phyloP scores from a whole-genome alignment of 2,329 filamentous ascomycete species.

The Parastagonospora avenae region DNA sequence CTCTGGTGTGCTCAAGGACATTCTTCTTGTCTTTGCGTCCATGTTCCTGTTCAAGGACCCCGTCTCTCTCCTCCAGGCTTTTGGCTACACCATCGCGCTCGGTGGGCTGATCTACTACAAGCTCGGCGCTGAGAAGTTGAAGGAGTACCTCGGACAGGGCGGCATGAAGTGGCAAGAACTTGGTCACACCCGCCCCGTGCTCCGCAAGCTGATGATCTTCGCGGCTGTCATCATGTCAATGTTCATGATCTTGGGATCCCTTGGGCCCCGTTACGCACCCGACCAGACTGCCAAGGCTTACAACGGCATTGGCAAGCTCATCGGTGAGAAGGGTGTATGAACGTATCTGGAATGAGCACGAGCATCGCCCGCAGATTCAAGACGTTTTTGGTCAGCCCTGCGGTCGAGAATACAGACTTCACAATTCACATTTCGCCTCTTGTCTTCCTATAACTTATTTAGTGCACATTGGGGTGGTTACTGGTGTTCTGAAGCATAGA shows the following conservation, averaged over 20 bases:
- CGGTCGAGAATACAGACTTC: conserved; percentile 5
- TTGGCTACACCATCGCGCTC: conserved; percentile 82
- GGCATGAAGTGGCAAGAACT: conserved; percentile 85
- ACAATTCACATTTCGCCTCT: conserved; percentile 26
- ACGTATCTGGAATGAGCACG: not conserved
- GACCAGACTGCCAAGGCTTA: conserved; percentile 42
- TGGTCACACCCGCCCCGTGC: conserved; percentile 73
- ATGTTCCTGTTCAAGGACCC: conserved; percentile 82
- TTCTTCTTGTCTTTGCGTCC: conserved; percentile 77
- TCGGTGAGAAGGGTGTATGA: conserved; percentile 33
- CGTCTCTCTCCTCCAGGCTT: conserved; percentile 76
- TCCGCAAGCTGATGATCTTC: conserved; percentile 78
- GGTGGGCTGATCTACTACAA: conserved; percentile 84
- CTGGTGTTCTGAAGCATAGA: conserved; percentile 43
- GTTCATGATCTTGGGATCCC: conserved; percentile 69
- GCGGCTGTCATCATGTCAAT: conserved; percentile 65
- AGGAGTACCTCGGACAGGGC: conserved; percentile 74
- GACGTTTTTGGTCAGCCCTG: not conserved
- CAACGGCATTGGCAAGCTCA: conserved; percentile 43
- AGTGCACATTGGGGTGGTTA: conserved; percentile 27
- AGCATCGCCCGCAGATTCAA: not conserved
- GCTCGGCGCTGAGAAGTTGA: conserved; percentile 81
- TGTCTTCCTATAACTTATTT: conserved; percentile 36
- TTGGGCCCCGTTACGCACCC: conserved; percentile 47
- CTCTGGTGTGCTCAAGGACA: conserved; percentile 86